Percentiles rank a stretch among this genome's conserved stretches.
Evolutionary conservation across 2,329 filamentous ascomycete species (phyloP).

Genomic region (Stylonectria norvegica): DNA sequence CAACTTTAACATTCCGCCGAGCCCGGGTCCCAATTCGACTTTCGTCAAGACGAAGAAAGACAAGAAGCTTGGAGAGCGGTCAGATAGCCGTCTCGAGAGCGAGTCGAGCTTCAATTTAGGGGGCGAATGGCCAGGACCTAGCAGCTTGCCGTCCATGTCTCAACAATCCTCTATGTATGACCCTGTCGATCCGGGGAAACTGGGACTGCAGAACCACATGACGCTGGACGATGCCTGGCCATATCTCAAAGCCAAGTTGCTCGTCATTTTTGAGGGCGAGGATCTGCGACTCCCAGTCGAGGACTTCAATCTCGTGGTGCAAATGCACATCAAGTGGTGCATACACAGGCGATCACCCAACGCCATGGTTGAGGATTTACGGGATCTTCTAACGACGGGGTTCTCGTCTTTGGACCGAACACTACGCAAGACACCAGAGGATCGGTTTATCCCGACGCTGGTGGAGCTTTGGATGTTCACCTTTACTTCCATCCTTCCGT

Average conservation of each 20-base stretch:
- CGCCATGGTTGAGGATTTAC: slow-evolving; percentile 70
- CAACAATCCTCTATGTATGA: slow-evolving; percentile 49
- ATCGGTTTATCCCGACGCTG: slow-evolving; percentile 81
- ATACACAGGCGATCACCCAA: slow-evolving; percentile 69
- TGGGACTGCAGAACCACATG: slow-evolving; percentile 63
- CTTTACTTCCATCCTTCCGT: slow-evolving; percentile 85
- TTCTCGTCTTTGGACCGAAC: slow-evolving; percentile 85
- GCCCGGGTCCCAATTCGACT: slow-evolving; percentile 61
- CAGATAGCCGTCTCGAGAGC: slow-evolving; percentile 49
- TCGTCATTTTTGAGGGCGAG: slow-evolving; percentile 78
- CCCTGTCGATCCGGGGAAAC: slow-evolving; percentile 53
- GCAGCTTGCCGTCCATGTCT: slow-evolving; percentile 46
- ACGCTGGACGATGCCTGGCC: slow-evolving; percentile 79
- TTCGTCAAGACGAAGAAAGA: slow-evolving; percentile 85
- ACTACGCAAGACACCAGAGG: slow-evolving; percentile 73
- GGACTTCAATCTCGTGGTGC: slow-evolving; percentile 78
- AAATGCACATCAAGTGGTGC: slow-evolving; percentile 73
- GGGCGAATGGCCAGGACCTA: slow-evolving; percentile 52
- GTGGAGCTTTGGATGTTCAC: slow-evolving; percentile 94
- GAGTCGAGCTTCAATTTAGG: slow-evolving; percentile 43
- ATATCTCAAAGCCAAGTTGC: slow-evolving; percentile 68
- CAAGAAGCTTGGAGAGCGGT: slow-evolving; percentile 73
- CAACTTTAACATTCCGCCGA: slow-evolving; percentile 72
- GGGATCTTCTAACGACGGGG: slow-evolving; percentile 73
- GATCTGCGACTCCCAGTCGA: slow-evolving; percentile 77